Conservation (phyloP, 1,139 yeast genomes). For the Saccharomyces uvarum region DNA sequence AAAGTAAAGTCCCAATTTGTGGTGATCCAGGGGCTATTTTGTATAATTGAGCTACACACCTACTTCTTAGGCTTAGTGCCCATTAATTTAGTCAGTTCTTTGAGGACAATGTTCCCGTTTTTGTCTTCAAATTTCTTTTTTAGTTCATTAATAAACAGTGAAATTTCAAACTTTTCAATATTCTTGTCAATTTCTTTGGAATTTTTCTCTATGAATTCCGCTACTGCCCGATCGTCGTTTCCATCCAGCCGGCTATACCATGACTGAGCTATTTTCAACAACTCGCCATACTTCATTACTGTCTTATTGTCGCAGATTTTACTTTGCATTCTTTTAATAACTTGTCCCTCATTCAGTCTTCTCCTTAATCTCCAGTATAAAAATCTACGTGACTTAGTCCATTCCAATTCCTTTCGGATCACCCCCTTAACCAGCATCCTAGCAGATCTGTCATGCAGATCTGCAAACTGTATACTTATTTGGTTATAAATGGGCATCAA, state of each 20-base stretch:
- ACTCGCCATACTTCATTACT: constrained; percentile 75
- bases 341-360: constrained; percentile 86
- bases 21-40: neutral
- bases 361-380: constrained; percentile 99
- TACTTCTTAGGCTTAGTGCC: neutral
- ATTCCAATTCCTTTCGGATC: constrained; percentile 73
- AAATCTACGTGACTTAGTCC: constrained; percentile 85
- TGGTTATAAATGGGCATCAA: constrained; percentile 86
- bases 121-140: neutral
- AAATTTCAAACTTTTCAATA: constrained; percentile 53
- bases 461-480: constrained; percentile 92
- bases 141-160: neutral
- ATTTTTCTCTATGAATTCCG: constrained; percentile 78
- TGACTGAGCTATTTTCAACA: constrained; percentile 44
- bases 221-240: constrained; percentile 70
- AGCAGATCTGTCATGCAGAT: constrained; percentile 94
- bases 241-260: constrained; percentile 63
- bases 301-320: constrained; percentile 56
- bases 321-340: constrained; percentile 65
- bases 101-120: neutral
- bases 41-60: neutral
- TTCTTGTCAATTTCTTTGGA: constrained; percentile 55
- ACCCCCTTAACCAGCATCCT: constrained; percentile 96
- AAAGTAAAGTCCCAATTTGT: neutral
- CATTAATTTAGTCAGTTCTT: neutral